A percentile compares a stretch with the other conserved stretches of the same genome.
phyloP scores from a whole-genome alignment of 129 eudicot genomes.

The Artemisia tridentata region DNA sequence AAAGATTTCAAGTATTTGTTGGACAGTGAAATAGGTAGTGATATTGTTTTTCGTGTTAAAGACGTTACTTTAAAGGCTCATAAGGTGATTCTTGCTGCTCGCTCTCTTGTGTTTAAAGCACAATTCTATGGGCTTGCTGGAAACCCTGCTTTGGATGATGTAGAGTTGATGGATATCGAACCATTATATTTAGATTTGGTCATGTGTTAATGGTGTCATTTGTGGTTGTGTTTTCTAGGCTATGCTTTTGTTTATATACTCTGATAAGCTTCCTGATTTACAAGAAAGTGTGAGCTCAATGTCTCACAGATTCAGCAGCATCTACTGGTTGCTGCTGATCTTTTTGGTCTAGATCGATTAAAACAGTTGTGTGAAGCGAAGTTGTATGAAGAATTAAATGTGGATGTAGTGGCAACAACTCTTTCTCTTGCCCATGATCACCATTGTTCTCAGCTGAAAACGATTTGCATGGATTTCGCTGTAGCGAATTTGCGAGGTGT shows the following conservation, averaged over 20 bases:
- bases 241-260: constrained; percentile 67
- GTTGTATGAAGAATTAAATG: constrained; percentile 63
- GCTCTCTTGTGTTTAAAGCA: neutral
- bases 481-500: too few relatives aligned
- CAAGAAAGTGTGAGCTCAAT: too few relatives aligned
- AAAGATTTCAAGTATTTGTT: constrained; percentile 50
- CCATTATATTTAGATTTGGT: neutral
- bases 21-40: constrained; percentile 67
- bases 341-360: constrained; percentile 71
- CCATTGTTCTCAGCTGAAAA: too few relatives aligned
- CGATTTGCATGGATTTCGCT: too few relatives aligned
- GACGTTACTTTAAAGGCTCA: constrained; percentile 78
- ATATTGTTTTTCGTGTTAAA: constrained; percentile 55
- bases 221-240: constrained; percentile 51
- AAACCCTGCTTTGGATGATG: neutral
- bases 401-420: constrained; percentile 59
- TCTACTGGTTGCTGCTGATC: constrained; percentile 89
- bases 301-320: constrained; percentile 57
- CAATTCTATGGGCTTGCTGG: neutral
- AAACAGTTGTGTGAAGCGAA: constrained; percentile 79
- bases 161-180: neutral
- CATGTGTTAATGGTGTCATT: neutral
- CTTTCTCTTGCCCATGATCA: too few relatives aligned
- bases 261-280: constrained; percentile 45
- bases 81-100: constrained; percentile 81